Evolutionary conservation across 1,139 yeast genomes (phyloP).

Genomic region (Pichiaceae sp.): DNA sequence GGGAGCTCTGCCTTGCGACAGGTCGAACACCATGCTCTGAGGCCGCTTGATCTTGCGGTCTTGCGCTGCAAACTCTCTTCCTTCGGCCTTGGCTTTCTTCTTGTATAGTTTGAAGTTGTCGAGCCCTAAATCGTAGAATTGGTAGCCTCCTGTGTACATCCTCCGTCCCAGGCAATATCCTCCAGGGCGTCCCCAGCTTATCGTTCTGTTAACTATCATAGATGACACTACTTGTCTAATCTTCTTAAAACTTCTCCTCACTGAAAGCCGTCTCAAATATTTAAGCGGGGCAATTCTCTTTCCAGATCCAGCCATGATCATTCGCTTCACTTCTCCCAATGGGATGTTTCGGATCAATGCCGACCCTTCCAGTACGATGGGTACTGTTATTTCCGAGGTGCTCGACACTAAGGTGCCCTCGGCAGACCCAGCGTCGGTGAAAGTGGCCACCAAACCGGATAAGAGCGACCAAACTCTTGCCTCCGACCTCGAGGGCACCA

Average conservation of each 20-base stretch:
- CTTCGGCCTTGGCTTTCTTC: background rate
- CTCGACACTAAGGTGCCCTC: slow-evolving; percentile 30
- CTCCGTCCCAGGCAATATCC: background rate
- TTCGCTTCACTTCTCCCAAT: slow-evolving; percentile 76
- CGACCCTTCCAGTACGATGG: slow-evolving; percentile 40
- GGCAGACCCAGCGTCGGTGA: slow-evolving; percentile 27
- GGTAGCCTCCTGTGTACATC: background rate
- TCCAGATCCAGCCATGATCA: slow-evolving; percentile 33
- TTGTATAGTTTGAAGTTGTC: background rate
- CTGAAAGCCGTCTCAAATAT: too few species aligned
- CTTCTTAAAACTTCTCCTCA: background rate
- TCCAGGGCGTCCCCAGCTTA: background rate
- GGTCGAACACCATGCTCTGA: slow-evolving; percentile 16
- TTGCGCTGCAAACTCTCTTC: background rate
- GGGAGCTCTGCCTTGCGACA: slow-evolving; percentile 8
- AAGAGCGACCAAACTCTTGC: slow-evolving; percentile 40
- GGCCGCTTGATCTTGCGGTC: background rate
- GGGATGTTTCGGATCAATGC: slow-evolving; percentile 70
- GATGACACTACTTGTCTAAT: background rate
- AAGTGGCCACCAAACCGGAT: slow-evolving; percentile 37
- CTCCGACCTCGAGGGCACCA: slow-evolving; percentile 32
- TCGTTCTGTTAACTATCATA: background rate
- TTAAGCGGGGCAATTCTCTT: background rate
- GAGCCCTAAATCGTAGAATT: background rate
- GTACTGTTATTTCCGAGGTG: slow-evolving; percentile 27